These are phyloP conservation scores for Vitis hybrid DNA, from an alignment of 177 flowering plant genomes.

Conservation along the genomic window DNA sequence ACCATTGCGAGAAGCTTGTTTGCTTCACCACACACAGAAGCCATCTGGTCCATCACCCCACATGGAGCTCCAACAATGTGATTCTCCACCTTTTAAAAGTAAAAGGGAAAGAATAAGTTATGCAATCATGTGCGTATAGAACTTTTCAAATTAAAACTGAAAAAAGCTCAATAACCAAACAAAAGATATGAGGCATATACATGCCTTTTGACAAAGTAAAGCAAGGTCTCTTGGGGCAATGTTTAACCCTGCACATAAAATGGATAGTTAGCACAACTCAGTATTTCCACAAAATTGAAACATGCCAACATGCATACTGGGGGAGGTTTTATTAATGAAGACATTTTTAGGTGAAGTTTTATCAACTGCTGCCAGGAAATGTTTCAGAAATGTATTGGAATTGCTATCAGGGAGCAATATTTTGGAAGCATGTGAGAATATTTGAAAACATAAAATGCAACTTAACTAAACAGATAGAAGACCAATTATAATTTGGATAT, in stretches of 20 bases:
- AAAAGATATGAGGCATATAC: too few relatives aligned
- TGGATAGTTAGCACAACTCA: neutral
- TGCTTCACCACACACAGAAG: conserved; percentile 98
- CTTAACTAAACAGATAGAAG: too few relatives aligned
- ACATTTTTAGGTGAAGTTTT: too few relatives aligned
- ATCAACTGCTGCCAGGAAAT: too few relatives aligned
- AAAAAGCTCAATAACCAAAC: too few relatives aligned
- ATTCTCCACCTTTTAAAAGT: conserved; percentile 78
- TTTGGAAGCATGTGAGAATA: too few relatives aligned
- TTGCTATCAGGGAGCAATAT: too few relatives aligned
- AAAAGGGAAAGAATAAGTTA: conserved; percentile 6
- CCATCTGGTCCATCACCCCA: conserved; percentile 99
- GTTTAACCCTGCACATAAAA: conserved; percentile 57
- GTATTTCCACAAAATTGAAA: neutral
- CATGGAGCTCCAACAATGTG: conserved; percentile 99
- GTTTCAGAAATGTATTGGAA: too few relatives aligned
- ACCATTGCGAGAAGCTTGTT: conserved; percentile 97
- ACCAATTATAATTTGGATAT: too few relatives aligned
- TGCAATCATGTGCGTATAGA: neutral
- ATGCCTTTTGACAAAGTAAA: conserved; percentile 31
- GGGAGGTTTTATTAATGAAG: too few relatives aligned
- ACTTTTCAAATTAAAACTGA: too few relatives aligned
- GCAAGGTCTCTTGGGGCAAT: conserved; percentile 87
- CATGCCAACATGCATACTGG: neutral
- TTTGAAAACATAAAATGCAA: too few relatives aligned